phyloP scores from a whole-genome alignment of 176 grass and related monocot species.

The Miscanthus lutarioriparius region DNA sequence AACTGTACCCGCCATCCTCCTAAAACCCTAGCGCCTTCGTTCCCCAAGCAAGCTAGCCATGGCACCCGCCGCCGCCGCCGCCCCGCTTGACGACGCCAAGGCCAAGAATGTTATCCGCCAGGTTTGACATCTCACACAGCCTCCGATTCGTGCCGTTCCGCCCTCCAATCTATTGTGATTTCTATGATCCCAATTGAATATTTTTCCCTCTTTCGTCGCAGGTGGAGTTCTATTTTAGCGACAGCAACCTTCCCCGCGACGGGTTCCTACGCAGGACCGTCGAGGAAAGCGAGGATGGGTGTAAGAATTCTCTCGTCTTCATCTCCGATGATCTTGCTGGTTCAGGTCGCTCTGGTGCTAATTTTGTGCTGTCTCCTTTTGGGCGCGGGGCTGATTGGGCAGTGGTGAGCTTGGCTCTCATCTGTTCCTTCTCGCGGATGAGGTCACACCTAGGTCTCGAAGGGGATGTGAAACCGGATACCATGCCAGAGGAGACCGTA shows the following conservation, averaged over 20 bases:
- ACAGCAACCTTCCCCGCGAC: slow-evolving; percentile 89
- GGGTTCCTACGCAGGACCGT: slow-evolving; percentile 60
- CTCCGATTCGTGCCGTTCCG: not conserved
- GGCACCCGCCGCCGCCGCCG: slow-evolving; percentile 37
- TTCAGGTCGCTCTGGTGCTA: slow-evolving; percentile 10
- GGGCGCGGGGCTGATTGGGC: slow-evolving; percentile 5
- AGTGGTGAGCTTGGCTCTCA: slow-evolving; percentile 93
- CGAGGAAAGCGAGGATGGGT: slow-evolving; percentile 70
- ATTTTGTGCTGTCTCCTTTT: not conserved
- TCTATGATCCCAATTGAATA: not conserved
- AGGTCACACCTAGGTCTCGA: slow-evolving; percentile 63
- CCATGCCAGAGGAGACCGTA: slow-evolving; percentile 47
- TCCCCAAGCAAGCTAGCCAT: slow-evolving; percentile 28
- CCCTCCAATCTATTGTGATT: not conserved
- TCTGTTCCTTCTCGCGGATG: slow-evolving; percentile 89
- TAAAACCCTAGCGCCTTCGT: slow-evolving; percentile 56
- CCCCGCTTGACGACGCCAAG: slow-evolving; percentile 60
- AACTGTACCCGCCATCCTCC: slow-evolving; percentile 8
- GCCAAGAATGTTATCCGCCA: slow-evolving; percentile 65
- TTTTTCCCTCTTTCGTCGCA: not conserved
- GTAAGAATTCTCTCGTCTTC: slow-evolving; percentile 46
- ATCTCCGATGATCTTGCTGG: not conserved
- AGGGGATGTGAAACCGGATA: slow-evolving; percentile 49
- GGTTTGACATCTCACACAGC: slow-evolving; percentile 24
- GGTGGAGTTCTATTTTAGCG: slow-evolving; percentile 98